Conservation (phyloP, 176 grass and related monocot species). For the Aegilops tauschii region DNA sequence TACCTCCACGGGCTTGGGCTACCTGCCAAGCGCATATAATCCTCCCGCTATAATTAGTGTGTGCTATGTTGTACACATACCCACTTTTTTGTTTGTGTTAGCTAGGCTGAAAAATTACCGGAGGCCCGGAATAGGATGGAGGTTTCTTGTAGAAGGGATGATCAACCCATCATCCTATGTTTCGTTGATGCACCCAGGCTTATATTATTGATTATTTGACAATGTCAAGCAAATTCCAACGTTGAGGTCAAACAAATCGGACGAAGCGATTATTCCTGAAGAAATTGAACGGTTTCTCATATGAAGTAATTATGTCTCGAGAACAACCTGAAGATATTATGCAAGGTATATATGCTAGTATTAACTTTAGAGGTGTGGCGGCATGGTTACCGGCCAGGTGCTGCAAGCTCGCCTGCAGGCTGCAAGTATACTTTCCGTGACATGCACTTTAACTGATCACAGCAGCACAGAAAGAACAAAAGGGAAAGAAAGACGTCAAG, state of each 20-base stretch:
- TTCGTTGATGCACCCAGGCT: no score
- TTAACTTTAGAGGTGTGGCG: background rate
- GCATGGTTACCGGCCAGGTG: background rate
- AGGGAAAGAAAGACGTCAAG: no score
- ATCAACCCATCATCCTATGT: no score
- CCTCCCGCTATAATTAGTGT: background rate
- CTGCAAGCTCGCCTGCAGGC: background rate
- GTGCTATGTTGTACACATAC: background rate
- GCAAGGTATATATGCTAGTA: background rate
- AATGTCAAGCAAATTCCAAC: no score
- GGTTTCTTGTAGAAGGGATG: no score
- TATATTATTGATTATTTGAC: no score
- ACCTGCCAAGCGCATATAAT: background rate
- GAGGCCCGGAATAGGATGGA: background rate
- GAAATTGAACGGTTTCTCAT: no score
- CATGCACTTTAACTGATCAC: constrained; percentile 23
- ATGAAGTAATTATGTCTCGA: no score
- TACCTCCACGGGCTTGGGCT: background rate
- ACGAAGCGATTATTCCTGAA: no score
- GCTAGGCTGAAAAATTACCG: background rate
- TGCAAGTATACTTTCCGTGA: constrained; percentile 43
- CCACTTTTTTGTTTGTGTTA: background rate
- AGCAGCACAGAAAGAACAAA: background rate
- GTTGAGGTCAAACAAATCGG: no score
- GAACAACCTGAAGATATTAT: background rate